These are phyloP conservation scores for Mycena olivaceomarginata DNA, from an alignment of 768 basidiomycete species.

Conservation along the genomic window DNA sequence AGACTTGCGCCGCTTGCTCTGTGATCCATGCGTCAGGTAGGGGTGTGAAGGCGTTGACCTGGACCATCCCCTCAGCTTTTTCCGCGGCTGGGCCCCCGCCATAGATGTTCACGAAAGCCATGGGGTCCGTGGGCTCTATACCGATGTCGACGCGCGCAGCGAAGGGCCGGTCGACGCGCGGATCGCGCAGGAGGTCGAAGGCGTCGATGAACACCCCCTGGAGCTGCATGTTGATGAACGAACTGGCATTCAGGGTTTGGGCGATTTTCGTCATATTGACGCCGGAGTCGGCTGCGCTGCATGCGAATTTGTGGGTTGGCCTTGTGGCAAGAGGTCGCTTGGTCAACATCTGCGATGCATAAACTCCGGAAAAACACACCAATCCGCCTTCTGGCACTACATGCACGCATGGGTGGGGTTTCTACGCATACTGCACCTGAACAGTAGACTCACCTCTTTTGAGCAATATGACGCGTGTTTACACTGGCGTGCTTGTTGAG, in stretches of 20 bases:
- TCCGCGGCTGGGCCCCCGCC: slow-evolving; percentile 1
- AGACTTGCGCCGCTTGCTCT: slow-evolving; percentile 20
- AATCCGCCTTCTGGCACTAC: slow-evolving; percentile 38
- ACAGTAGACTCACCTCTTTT: slow-evolving; percentile 37
- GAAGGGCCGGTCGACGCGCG: slow-evolving; percentile 28
- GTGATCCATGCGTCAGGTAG: slow-evolving; percentile 24
- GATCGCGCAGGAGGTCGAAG: slow-evolving; percentile 35
- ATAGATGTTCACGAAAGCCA: slow-evolving; percentile 27
- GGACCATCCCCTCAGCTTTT: slow-evolving; percentile 30
- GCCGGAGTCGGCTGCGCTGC: slow-evolving; percentile 32
- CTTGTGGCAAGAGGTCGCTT: slow-evolving; percentile 22
- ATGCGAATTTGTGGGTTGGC: slow-evolving; percentile 34
- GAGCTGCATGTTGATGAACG: slow-evolving; percentile 36
- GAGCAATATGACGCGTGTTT: slow-evolving; percentile 39
- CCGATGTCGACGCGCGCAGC: slow-evolving; percentile 35
- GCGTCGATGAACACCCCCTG: slow-evolving; percentile 27
- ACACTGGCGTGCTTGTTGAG: slow-evolving; percentile 28
- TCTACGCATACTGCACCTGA: slow-evolving; percentile 16
- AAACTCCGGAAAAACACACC: slow-evolving; percentile 33
- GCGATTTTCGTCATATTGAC: slow-evolving; percentile 34
- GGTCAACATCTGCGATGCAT: slow-evolving; percentile 18
- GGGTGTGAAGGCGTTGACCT: slow-evolving; percentile 39
- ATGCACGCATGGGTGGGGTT: slow-evolving; percentile 1
- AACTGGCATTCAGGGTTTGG: slow-evolving; percentile 33
- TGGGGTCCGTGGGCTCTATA: slow-evolving; percentile 35